Conservation (phyloP, 768 basidiomycete genomes). For the Naematelia encephala region DNA sequence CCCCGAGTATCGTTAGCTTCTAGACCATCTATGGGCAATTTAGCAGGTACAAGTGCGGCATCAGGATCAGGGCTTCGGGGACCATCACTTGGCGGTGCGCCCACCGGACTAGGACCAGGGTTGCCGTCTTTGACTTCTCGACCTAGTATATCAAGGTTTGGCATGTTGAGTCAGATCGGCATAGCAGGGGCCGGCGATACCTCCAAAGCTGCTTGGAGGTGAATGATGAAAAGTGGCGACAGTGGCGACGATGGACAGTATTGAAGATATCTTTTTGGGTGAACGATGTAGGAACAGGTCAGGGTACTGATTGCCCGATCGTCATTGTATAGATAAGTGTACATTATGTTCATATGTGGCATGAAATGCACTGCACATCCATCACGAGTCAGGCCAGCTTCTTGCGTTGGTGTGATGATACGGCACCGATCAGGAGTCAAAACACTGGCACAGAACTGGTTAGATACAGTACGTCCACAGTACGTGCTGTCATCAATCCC, state of each 20-base stretch:
- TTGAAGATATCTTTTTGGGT: too few relatives aligned
- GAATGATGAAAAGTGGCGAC: not conserved
- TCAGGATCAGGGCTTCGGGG: not conserved
- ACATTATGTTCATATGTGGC: not conserved
- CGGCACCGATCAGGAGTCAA: too few relatives aligned
- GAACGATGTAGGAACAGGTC: not conserved
- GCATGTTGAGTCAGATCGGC: not conserved
- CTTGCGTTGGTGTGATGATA: too few relatives aligned
- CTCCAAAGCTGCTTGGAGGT: constrained; percentile 1
- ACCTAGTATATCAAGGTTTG: not conserved
- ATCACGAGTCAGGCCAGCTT: not conserved
- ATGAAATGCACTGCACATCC: not conserved
- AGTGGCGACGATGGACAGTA: too few relatives aligned
- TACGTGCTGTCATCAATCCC: too few relatives aligned
- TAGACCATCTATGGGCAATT: not conserved
- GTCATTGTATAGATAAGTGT: not conserved
- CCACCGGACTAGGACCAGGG: not conserved
- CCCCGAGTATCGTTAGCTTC: not conserved
- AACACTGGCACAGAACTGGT: too few relatives aligned
- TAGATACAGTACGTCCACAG: too few relatives aligned
- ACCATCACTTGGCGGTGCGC: too few relatives aligned
- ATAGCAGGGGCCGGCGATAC: constrained; percentile 2
- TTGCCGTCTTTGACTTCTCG: not conserved
- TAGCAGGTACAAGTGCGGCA: not conserved
- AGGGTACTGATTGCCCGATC: not conserved